Evolutionary conservation across 2,329 filamentous ascomycete species (phyloP).

Genomic region (Paraphoma chrysanthemicola): DNA sequence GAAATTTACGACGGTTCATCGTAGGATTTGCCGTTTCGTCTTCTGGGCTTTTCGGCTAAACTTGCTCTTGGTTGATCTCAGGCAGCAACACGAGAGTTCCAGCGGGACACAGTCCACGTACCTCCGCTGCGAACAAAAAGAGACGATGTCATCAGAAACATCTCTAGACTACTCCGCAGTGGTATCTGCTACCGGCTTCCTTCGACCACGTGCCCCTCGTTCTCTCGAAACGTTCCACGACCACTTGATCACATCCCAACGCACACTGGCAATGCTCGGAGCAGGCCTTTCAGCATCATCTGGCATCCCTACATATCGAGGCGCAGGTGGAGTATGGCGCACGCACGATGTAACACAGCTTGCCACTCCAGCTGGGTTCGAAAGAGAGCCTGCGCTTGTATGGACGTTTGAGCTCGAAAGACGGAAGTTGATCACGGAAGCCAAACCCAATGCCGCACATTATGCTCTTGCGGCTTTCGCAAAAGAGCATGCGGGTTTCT

Average conservation of each 20-base stretch:
- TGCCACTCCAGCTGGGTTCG: conserved; percentile 18
- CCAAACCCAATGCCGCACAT: conserved; percentile 30
- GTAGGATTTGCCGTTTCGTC: too few species aligned
- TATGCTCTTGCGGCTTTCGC: conserved; percentile 21
- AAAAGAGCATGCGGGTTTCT: conserved; percentile 11
- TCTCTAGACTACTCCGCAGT: conserved; percentile 15
- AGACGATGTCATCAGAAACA: too few species aligned
- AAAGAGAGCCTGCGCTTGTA: conserved; percentile 22
- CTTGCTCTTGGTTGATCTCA: too few species aligned
- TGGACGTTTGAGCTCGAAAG: conserved; percentile 26
- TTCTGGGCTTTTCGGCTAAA: too few species aligned
- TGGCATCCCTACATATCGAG: conserved; percentile 32
- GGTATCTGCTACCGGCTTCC: conserved; percentile 17
- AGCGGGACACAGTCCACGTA: too few species aligned
- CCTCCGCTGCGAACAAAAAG: too few species aligned
- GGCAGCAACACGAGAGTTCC: too few species aligned
- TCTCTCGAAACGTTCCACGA: conserved; percentile 11
- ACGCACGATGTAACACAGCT: conserved; percentile 20
- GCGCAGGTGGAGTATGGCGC: conserved; percentile 21
- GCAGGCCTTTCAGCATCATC: conserved; percentile 32
- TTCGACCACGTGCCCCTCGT: not conserved
- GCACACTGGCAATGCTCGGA: conserved; percentile 29
- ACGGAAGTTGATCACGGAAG: conserved; percentile 7
- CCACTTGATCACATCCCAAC: conserved; percentile 5
- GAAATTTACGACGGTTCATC: too few species aligned